Conservation (phyloP, 805 yeast species). For the Hanseniaspora osmophila region DNA sequence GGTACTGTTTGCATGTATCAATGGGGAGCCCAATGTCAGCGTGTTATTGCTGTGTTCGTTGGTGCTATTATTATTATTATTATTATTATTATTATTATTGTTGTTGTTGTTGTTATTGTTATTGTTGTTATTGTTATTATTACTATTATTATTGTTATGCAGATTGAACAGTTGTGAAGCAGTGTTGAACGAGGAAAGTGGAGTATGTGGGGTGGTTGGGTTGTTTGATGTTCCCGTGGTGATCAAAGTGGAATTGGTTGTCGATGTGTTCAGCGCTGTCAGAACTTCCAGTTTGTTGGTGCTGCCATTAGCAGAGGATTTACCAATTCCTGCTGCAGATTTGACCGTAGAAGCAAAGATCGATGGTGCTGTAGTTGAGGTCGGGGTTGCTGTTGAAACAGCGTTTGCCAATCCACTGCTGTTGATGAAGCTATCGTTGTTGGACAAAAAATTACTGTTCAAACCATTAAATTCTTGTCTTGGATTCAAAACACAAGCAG, state of each 20-base stretch:
- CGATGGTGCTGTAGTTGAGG: neutral
- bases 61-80: neutral
- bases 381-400: neutral
- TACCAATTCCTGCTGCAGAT: neutral
- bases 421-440: conserved; percentile 3
- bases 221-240: neutral
- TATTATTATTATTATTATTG: neutral
- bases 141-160: neutral
- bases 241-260: neutral
- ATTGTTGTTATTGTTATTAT: neutral
- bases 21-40: neutral
- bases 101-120: neutral
- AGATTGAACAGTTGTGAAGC: neutral
- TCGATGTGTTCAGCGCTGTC: neutral
- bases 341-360: conserved; percentile 1
- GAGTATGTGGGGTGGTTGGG: neutral
- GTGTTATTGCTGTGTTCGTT: neutral
- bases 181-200: neutral
- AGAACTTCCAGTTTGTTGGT: neutral
- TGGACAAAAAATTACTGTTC: conserved; percentile 2
- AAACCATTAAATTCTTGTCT: conserved; percentile 6
- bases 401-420: conserved; percentile 4
- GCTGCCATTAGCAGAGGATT: neutral
- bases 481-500: conserved; percentile 17
- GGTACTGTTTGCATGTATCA: neutral